Percentiles rank a stretch among this genome's conserved stretches.
Evolutionary conservation across 2,329 filamentous ascomycete genomes (phyloP).

Genomic region (Gliomastix tumulicola): DNA sequence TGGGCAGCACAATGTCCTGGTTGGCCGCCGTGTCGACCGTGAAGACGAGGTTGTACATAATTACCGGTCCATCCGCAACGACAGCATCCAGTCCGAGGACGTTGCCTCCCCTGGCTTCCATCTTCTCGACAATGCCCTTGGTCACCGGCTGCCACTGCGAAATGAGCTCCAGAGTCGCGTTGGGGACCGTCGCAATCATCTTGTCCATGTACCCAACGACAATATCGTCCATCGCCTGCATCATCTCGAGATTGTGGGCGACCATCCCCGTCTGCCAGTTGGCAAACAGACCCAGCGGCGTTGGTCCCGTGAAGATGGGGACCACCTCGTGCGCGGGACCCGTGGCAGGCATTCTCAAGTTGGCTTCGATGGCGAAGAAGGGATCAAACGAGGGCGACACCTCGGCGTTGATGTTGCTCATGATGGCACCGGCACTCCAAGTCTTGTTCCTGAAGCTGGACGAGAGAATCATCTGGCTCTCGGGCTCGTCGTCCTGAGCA

Average conservation of each 20-base stretch:
- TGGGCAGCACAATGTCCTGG: not conserved
- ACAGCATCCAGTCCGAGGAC: conserved; percentile 7
- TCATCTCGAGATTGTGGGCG: conserved; percentile 8
- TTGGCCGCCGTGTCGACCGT: conserved; percentile 5
- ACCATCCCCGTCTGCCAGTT: conserved; percentile 4
- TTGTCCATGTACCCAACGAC: conserved; percentile 9
- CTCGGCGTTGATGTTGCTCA: not conserved
- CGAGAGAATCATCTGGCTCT: conserved; percentile 11
- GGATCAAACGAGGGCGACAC: not conserved
- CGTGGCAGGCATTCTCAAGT: not conserved
- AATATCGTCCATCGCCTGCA: conserved; percentile 10
- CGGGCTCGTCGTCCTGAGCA: conserved; percentile 7
- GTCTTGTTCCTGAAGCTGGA: conserved; percentile 2
- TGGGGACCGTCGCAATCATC: conserved; percentile 9
- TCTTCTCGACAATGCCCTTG: conserved; percentile 5
- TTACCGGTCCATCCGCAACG: conserved; percentile 6
- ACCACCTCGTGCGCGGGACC: not conserved
- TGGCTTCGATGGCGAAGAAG: not conserved
- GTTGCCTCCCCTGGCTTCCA: conserved; percentile 4
- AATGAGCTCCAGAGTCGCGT: conserved; percentile 9
- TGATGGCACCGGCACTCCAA: not conserved
- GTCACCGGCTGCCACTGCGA: conserved; percentile 10
- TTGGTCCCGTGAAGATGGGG: not conserved
- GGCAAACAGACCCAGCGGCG: not conserved
- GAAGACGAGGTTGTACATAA: conserved; percentile 5